Evolutionary conservation across 192 early-diverging fungal species (phyloP).

Genomic region (Chytriomyces sp.): DNA sequence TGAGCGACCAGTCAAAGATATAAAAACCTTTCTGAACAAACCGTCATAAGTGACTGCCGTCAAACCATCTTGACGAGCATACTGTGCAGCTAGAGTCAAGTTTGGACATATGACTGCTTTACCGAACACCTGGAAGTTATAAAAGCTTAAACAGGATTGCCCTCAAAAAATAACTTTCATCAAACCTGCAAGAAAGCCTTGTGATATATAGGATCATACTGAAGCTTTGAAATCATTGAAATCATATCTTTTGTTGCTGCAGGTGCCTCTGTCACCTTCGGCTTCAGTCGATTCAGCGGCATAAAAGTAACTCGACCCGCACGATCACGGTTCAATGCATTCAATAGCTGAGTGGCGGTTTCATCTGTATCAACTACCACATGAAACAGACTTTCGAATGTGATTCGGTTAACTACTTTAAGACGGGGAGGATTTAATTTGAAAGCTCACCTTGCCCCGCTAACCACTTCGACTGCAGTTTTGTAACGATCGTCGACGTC

Average conservation of each 20-base stretch:
- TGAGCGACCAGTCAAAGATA: constrained; percentile 5
- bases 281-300: constrained; percentile 87
- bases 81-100: constrained; percentile 78
- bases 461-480: constrained; percentile 88
- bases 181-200: constrained; percentile 82
- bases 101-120: constrained; percentile 85
- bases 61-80: constrained; percentile 76
- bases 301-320: constrained; percentile 92
- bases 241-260: constrained; percentile 70
- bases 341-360: constrained; percentile 80
- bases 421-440: not conserved
- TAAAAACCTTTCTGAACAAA: not conserved
- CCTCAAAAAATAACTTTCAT: not conserved
- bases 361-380: constrained; percentile 94
- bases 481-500: constrained; percentile 81
- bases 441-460: constrained; percentile 66
- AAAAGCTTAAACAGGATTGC: not conserved
- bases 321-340: constrained; percentile 58
- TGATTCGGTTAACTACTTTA: constrained; percentile 27
- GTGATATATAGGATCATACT: constrained; percentile 70
- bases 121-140: constrained; percentile 72
- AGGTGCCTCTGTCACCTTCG: constrained; percentile 61
- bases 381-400: constrained; percentile 79
- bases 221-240: constrained; percentile 80
- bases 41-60: constrained; percentile 89